These are phyloP conservation scores for Quercus tomentella DNA, from an alignment of 331 rosid species.

Conservation along the genomic window DNA sequence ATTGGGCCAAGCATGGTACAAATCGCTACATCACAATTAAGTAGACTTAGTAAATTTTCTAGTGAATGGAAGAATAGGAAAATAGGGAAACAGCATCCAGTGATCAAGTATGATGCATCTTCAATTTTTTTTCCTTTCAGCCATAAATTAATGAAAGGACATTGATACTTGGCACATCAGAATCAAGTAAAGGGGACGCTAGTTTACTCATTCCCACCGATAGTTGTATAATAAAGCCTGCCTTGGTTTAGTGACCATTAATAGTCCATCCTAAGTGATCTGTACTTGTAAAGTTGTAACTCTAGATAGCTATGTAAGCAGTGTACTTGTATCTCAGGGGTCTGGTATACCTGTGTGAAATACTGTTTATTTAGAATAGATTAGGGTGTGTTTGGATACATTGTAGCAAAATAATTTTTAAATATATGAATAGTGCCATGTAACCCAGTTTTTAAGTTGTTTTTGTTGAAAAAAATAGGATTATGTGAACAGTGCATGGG, in stretches of 20 bases:
- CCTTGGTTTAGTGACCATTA: not conserved
- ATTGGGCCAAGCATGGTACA: constrained; percentile 98
- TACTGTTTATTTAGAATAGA: not conserved
- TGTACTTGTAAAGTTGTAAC: not conserved
- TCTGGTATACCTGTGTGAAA: not conserved
- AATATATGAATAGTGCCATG: too few species aligned
- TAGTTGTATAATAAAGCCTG: not conserved
- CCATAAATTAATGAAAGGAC: not conserved
- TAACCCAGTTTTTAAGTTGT: too few species aligned
- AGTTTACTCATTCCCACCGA: not conserved
- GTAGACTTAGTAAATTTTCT: constrained; percentile 24
- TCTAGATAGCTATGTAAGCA: not conserved
- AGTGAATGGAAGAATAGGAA: not conserved
- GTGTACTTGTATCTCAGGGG: not conserved
- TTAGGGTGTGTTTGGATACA: too few species aligned
- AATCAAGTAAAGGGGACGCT: not conserved
- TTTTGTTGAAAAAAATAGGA: too few species aligned
- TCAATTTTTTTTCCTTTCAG: not conserved
- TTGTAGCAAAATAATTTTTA: too few species aligned
- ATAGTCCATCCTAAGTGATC: not conserved
- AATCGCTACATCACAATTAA: constrained; percentile 91
- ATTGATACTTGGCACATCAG: not conserved
- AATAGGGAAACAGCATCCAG: constrained; percentile 3
- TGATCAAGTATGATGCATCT: constrained; percentile 14
- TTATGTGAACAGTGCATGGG: too few species aligned